Evolutionary conservation across 106 monocot genomes (phyloP).

Genomic region (Dioscorea alata): DNA sequence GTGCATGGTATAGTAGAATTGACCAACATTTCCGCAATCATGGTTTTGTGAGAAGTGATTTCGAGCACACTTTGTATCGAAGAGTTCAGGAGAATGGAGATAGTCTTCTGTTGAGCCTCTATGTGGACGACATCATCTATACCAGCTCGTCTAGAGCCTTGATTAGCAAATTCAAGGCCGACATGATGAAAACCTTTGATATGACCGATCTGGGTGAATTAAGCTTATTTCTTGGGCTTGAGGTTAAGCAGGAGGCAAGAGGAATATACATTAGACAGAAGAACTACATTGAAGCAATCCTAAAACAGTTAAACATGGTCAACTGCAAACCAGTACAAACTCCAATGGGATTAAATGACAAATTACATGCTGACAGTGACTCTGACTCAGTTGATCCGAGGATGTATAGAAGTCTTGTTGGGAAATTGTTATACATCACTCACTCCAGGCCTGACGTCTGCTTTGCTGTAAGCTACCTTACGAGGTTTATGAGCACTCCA

Average conservation of each 20-base stretch:
- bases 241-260: neutral
- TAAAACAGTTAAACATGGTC: neutral
- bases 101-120: too few relatives aligned
- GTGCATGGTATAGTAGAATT: too few relatives aligned
- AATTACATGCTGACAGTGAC: neutral
- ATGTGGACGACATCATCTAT: too few relatives aligned
- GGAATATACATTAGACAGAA: too few relatives aligned
- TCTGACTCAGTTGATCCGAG: neutral
- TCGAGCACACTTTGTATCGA: too few relatives aligned
- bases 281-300: too few relatives aligned
- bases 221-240: too few relatives aligned
- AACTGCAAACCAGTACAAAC: neutral
- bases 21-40: conserved; percentile 11
- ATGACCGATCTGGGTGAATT: too few relatives aligned
- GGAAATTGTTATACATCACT: neutral
- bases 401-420: neutral
- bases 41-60: too few relatives aligned
- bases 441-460: too few relatives aligned
- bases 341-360: conserved; percentile 1
- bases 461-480: conserved; percentile 3
- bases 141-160: neutral
- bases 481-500: conserved; percentile 24
- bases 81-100: too few relatives aligned
- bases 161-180: conserved; percentile 1
- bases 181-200: conserved; percentile 13